Conservation (phyloP, 208 protist genomes). For the Trypanosoma scelopori region DNA sequence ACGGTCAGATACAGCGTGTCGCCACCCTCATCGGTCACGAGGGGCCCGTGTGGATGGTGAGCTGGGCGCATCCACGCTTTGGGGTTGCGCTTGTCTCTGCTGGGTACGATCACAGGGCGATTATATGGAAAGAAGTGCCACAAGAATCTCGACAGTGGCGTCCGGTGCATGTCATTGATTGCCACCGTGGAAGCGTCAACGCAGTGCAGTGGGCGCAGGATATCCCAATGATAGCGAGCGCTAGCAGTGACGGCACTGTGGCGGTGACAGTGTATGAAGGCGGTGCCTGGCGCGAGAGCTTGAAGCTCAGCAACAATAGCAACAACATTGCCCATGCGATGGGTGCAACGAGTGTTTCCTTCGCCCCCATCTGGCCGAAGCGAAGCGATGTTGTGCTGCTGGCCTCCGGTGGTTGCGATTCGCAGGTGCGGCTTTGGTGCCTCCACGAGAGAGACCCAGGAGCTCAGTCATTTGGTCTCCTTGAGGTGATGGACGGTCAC, state of each 20-base stretch:
- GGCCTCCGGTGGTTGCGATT: conserved; percentile 81
- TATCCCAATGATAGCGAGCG: conserved; percentile 64
- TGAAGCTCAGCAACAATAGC: conserved; percentile 75
- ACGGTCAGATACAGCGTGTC: conserved; percentile 48
- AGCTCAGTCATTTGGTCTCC: conserved; percentile 40
- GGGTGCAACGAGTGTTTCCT: conserved; percentile 75
- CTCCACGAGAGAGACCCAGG: conserved; percentile 9
- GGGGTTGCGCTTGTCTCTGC: conserved; percentile 96
- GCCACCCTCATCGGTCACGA: conserved; percentile 90
- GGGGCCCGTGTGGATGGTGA: conserved; percentile 98
- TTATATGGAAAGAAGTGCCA: conserved; percentile 93
- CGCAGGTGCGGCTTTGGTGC: conserved; percentile 73
- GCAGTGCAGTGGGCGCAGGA: conserved; percentile 81
- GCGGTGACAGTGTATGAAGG: conserved; percentile 58
- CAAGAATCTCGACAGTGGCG: conserved; percentile 43
- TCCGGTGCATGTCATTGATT: conserved; percentile 71
- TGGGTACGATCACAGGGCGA: conserved; percentile 96
- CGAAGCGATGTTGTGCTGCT: conserved; percentile 40
- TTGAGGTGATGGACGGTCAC: conserved; percentile 50
- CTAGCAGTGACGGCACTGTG: conserved; percentile 78
- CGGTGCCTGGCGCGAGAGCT: conserved; percentile 69
- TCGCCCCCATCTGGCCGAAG: conserved; percentile 49
- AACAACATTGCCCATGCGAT: conserved; percentile 87
- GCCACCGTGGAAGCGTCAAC: conserved; percentile 78
- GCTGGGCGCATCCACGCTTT: conserved; percentile 98